Evolutionary conservation across 139 green algal species (phyloP), one percentile per base, ranked within the genome.

Genomic region (Chlamydomonas schloesseri): DNA sequence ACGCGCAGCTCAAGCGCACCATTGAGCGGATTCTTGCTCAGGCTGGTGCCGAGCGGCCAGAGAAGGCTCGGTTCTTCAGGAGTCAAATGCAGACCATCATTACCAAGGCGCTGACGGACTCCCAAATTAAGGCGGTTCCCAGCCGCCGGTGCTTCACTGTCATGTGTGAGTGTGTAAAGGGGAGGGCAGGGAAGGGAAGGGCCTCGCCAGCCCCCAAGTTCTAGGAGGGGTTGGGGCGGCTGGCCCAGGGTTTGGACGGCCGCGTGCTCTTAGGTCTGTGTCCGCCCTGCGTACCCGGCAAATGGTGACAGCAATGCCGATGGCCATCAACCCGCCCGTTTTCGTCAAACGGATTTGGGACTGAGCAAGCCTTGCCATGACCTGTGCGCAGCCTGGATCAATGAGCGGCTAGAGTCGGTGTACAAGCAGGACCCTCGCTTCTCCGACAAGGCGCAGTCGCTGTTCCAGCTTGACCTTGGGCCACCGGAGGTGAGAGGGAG

Each of bases 51-150:
- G 84, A 91, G 53, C 88, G 81, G 42, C 98, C 98, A 17, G 86
- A 93, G 64, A 94, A 93, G 53, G 94, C 95, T 0, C 91, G 95
- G 5, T 99, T 98, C 91, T 99, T 99, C 91, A 88, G 98, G 8
- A 95, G 93, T 29, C 97, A 99, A 89, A 99, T 99, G 98, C 93
- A 97, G 82, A 99, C 98, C 57, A 99, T 99, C 92, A 99, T 99
- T 81, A 94, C 93, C 21, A 94, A 96, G 53, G 98, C 98, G 13
- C 92, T 98, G 26, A 89, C 76, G 15, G 98, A 99, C n/a, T 77
- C 98, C 81, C 93, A 92, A 47, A 96, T 99, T 83, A 95, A 96
- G 79, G 82, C 96, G 2, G 86, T 99, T 33, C 96, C 98, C 76
- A 98, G 94, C 88, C 91, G 98, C 20, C 90, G 98, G 26, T 99